Evolutionary conservation across 2,329 filamentous ascomycete genomes (phyloP).

Genomic region (Hypomyces rosellus): DNA sequence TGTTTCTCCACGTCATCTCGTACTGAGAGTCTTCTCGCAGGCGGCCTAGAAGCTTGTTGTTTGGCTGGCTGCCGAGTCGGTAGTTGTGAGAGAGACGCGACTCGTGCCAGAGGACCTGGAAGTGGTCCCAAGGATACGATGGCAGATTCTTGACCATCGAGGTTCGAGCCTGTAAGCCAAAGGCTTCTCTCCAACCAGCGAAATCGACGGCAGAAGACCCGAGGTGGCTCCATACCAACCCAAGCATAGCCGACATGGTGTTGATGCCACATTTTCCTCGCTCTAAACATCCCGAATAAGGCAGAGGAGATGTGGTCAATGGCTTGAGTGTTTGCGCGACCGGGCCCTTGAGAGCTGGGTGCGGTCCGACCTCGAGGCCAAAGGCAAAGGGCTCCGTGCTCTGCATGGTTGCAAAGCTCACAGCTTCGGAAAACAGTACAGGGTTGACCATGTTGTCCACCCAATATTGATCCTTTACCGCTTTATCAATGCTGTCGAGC

Average conservation of each 20-base stretch:
- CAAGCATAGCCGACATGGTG: slow-evolving; percentile 12
- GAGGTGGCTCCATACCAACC: slow-evolving; percentile 14
- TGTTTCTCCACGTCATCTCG: slow-evolving; percentile 1
- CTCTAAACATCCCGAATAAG: slow-evolving; percentile 13
- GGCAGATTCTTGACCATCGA: slow-evolving; percentile 24
- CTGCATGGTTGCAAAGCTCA: slow-evolving; percentile 7
- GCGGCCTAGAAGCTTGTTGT: not conserved
- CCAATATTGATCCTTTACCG: slow-evolving; percentile 17
- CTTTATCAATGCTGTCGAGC: slow-evolving; percentile 6
- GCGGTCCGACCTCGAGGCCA: slow-evolving; percentile 38
- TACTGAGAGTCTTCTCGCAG: not conserved
- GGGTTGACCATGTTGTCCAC: slow-evolving; percentile 19
- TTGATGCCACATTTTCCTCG: slow-evolving; percentile 16
- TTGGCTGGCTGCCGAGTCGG: slow-evolving; percentile 18
- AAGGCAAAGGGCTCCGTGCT: not conserved
- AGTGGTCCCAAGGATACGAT: slow-evolving; percentile 32
- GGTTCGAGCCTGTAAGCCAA: not conserved
- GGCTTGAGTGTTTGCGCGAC: slow-evolving; percentile 33
- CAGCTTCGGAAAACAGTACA: slow-evolving; percentile 18
- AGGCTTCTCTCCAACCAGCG: not conserved
- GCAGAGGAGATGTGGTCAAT: not conserved
- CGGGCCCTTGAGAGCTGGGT: slow-evolving; percentile 41
- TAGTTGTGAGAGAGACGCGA: slow-evolving; percentile 20
- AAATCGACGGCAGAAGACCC: slow-evolving; percentile 5
- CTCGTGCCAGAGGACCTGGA: slow-evolving; percentile 26